phyloP scores from a whole-genome alignment of 345 rosid genomes.

The Physaria fendleri region DNA sequence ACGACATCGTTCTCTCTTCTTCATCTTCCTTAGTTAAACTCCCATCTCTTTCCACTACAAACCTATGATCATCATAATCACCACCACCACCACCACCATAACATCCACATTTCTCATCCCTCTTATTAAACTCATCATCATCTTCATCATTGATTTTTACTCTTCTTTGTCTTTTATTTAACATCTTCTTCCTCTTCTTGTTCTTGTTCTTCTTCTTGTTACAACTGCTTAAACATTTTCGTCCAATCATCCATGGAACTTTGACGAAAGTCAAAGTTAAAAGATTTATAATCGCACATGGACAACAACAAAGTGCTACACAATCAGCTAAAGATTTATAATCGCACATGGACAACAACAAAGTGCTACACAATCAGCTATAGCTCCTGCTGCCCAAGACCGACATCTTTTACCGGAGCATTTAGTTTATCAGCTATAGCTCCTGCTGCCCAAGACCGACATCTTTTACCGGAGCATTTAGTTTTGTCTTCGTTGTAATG shows the following conservation, averaged over 20 bases:
- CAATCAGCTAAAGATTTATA: constrained; percentile 64
- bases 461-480: constrained; percentile 59
- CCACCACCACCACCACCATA: constrained; percentile 1
- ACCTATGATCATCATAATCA: constrained; percentile 22
- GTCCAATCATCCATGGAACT: constrained; percentile 62
- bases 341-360: constrained; percentile 89
- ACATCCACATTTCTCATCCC: constrained; percentile 9
- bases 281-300: constrained; percentile 64
- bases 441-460: constrained; percentile 63
- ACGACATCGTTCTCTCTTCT: constrained; percentile 14
- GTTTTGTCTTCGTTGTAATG: constrained; percentile 27
- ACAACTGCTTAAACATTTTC: constrained; percentile 41
- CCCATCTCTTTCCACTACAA: constrained; percentile 37
- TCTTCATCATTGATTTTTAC: constrained; percentile 6
- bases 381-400: constrained; percentile 64
- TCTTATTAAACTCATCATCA: constrained; percentile 18
- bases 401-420: constrained; percentile 63
- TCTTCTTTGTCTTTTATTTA: neutral
- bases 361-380: constrained; percentile 76
- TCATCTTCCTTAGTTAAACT: constrained; percentile 27
- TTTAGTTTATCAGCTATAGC: constrained; percentile 45
- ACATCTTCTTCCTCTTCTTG: constrained; percentile 10
- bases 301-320: constrained; percentile 85
- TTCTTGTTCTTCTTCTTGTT: constrained; percentile 25
- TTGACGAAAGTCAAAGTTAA: constrained; percentile 62